Conservation (phyloP, 2,329 filamentous ascomycete genomes). For the Gnomoniopsis smithogilvyi region DNA sequence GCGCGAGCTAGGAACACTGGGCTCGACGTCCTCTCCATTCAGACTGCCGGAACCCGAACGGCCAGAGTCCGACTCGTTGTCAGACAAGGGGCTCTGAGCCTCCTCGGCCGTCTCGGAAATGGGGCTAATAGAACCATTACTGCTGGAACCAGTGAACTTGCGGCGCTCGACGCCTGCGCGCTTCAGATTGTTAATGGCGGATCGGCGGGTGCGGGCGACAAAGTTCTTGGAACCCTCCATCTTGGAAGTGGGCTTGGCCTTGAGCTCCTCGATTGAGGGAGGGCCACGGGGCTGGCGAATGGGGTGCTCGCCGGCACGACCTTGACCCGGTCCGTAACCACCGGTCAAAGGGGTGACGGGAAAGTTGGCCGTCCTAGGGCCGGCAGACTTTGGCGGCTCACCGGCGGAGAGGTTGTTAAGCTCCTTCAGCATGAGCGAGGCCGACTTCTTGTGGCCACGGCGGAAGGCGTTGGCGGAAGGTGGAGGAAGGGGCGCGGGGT, state of each 20-base stretch:
- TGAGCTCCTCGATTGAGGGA: conserved; percentile 86
- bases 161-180: conserved; percentile 86
- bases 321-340: conserved; percentile 89
- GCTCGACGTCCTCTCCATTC: conserved; percentile 64
- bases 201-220: conserved; percentile 84
- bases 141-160: conserved; percentile 67
- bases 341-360: conserved; percentile 78
- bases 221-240: conserved; percentile 98
- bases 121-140: conserved; percentile 79
- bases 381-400: conserved; percentile 55
- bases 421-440: conserved; percentile 59
- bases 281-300: conserved; percentile 90
- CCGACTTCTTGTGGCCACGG: conserved; percentile 87
- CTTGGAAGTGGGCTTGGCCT: conserved; percentile 84
- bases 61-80: conserved; percentile 71
- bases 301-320: conserved; percentile 90
- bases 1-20: conserved; percentile 70
- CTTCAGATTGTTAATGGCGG: conserved; percentile 87
- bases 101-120: conserved; percentile 76
- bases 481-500: conserved; percentile 68
- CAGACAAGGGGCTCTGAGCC: conserved; percentile 64
- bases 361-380: conserved; percentile 75
- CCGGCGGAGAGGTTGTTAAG: conserved; percentile 48
- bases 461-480: conserved; percentile 91
- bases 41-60: conserved; percentile 77